Evolutionary conservation across 2,329 filamentous ascomycete genomes (phyloP), one percentile per base, ranked within the genome.

Genomic region (Lomentospora prolificans): DNA sequence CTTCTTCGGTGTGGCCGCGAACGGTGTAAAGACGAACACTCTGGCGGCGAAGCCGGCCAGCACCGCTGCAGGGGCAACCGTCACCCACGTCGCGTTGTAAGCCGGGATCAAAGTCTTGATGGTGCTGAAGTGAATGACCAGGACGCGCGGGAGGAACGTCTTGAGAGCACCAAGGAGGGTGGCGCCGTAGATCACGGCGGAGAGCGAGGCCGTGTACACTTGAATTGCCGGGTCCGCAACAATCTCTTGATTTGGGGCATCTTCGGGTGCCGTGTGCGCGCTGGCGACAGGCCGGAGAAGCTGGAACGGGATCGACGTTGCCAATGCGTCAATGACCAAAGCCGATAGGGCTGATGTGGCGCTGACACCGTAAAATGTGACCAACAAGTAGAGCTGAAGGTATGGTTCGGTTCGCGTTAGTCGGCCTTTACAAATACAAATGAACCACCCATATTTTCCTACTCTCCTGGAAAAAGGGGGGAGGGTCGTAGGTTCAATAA

Each of bases 1-100:
- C 14, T 72, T 75, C 25, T 70, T 72, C 25, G 76, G 78, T 0
- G 79, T 76, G 12, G 74, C 77, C 17, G 81, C 79, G 22, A 82
- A 79, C 2, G 86, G 84, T 39, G 82, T 80, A 67, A 96, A 95
- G 61, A 96, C 81, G 67, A 95, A 92, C 50, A 80, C 79, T 59
- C 83, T 83, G 3, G 86, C 84, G 0, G 89, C 87, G 59, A 82
- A 74, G 2, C 90, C 91, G 17, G 88, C 75, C 2, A 75, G 63
- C 3, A 79, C 60, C 5, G 76, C 75, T 46, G 78, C 77, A 1
- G 85, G 83, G 3, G 90, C 69, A 51, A 88, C 75, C 7, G 79
- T 75, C 41, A 79, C 68, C 36, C 82, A 80, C 1, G 79, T 80
- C 9, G 85, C 80, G 22, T 78, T 73, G 66, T 92, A 83, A 2